Evolutionary conservation across 192 early-diverging fungal species (phyloP), one percentile per base, ranked within the genome.

Genomic region (Backusella australiensis): DNA sequence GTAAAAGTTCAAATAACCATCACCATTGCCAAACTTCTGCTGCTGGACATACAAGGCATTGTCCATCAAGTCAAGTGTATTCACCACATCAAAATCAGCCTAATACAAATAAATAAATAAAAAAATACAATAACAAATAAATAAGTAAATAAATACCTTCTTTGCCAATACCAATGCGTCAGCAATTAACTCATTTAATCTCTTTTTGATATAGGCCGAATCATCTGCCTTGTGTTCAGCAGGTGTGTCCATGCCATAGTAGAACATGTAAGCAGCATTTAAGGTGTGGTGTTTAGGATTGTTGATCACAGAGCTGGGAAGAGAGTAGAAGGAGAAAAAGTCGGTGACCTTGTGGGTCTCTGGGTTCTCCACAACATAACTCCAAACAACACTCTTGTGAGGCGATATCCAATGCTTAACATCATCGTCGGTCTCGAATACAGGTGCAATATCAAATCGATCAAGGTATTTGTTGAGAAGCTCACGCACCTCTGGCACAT

Each of bases 1-100:
- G 81, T 99, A 99, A 85, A 94, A 99, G 81, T 98, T 92, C 73
- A 99, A 84, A 80, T 90, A 89, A 0, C 98, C 98, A 76, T 99
- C 97, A 52, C 98, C 98, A 19, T 88, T 85, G 46, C 95, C 95
- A 85, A 99, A 99, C 78, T 93, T 93, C 26, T 97, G 90, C 32
- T 93, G 91, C 4, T 93, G 89, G 4, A 93, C 80, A 77, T 97
- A 96, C 71, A 87, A 67, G 6, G 80, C 68, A 85, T 99, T 99
- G 71, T 96, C 95, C 94, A 97, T 94, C 80, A 99, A 86, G 73
- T 94, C 89, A 77, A 99, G 83, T 65, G 93, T 94, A 83, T 99
- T 99, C 76, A 98, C 92, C 29, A 99, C 98, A 85, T 99, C 98
- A 82, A 97, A 95, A 38, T 87, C 84, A 23, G 86, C 82, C 87